These are phyloP conservation scores for Botrytis cinerea DNA, from an alignment of 2,329 filamentous ascomycete species.

Conservation along the genomic window DNA sequence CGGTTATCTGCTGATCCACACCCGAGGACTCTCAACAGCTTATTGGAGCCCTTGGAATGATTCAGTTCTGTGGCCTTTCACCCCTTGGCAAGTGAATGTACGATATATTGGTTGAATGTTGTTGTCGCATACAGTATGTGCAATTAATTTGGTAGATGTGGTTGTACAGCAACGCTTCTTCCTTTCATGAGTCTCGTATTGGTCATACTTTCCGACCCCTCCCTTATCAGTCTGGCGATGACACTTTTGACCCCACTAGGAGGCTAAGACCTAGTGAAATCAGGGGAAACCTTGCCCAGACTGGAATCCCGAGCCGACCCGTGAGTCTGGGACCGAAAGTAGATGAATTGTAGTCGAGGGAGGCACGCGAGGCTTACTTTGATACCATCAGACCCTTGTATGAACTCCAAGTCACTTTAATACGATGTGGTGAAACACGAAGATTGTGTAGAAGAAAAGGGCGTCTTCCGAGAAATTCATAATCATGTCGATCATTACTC, in stretches of 20 bases:
- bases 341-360: background rate
- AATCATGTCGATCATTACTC: background rate
- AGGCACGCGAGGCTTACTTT: background rate
- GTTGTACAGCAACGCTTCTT: constrained; percentile 22
- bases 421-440: constrained; percentile 2
- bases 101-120: constrained; percentile 13
- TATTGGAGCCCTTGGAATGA: background rate
- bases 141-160: constrained; percentile 3
- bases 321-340: background rate
- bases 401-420: background rate
- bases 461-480: background rate
- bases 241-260: constrained; percentile 2
- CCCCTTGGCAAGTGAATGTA: constrained; percentile 1
- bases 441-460: background rate
- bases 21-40: constrained; percentile 12
- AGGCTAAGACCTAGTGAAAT: constrained; percentile 1
- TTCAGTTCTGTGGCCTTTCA: background rate
- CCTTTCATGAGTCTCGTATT: constrained; percentile 1
- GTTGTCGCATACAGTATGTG: constrained; percentile 21
- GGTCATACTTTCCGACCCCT: constrained; percentile 15
- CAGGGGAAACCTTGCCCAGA: constrained; percentile 14
- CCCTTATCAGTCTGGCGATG: constrained; percentile 21
- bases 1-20: constrained; percentile 6
- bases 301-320: constrained; percentile 16
- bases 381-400: background rate